Evolutionary conservation across 805 yeast genomes (phyloP).

Genomic region (Metschnikowia corniflorae): DNA sequence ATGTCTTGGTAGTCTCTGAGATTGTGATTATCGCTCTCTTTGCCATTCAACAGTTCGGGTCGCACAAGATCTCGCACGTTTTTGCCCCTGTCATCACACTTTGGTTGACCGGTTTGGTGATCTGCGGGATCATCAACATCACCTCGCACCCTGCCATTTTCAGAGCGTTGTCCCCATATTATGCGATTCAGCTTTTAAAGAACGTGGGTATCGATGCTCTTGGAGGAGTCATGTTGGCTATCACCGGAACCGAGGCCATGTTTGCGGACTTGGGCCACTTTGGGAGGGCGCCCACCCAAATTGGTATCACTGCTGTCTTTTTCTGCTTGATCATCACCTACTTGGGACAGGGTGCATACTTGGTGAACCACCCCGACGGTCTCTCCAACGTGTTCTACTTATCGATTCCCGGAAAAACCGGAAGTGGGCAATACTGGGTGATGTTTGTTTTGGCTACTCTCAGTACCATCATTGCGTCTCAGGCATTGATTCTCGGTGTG

Average conservation of each 20-base stretch:
- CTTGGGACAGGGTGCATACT: constrained; percentile 56
- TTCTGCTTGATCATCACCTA: constrained; percentile 51
- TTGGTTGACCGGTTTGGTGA: constrained; percentile 47
- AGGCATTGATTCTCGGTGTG: constrained; percentile 55
- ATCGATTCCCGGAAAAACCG: constrained; percentile 49
- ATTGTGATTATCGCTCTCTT: constrained; percentile 46
- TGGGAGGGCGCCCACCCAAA: constrained; percentile 46
- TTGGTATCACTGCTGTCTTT: constrained; percentile 49
- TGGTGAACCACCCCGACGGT: constrained; percentile 37
- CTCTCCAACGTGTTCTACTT: constrained; percentile 44
- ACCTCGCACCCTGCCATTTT: constrained; percentile 42
- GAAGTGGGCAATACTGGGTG: constrained; percentile 45
- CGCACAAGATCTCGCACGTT: constrained; percentile 42
- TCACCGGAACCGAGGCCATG: constrained; percentile 63
- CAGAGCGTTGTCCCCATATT: constrained; percentile 48
- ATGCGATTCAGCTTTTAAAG: constrained; percentile 45
- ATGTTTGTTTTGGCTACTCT: constrained; percentile 51
- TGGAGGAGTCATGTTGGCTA: constrained; percentile 49
- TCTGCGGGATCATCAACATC: constrained; percentile 47
- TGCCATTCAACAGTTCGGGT: constrained; percentile 47
- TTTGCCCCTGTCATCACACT: constrained; percentile 55
- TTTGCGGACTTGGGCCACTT: constrained; percentile 62
- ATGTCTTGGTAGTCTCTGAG: constrained; percentile 48
- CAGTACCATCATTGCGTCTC: constrained; percentile 57
- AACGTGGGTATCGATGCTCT: constrained; percentile 41